Percentiles rank a stretch among this genome's conserved stretches.
Conservation (phyloP, 441 rosid species). For the Pelargonium australe region DNA sequence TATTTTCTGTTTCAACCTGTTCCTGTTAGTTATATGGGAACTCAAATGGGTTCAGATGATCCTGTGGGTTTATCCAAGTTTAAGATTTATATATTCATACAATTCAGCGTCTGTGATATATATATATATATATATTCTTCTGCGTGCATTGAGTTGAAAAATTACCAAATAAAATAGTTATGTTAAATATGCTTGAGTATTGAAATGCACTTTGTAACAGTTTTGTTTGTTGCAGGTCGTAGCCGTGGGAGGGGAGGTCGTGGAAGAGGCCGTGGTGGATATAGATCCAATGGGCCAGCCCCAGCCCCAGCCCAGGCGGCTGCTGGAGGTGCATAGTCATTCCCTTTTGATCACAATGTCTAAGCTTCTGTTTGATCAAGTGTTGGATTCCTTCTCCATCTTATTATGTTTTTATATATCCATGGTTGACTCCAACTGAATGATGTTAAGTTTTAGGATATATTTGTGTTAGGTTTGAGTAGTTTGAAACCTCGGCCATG, state of each 20-base stretch:
- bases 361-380: background rate
- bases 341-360: too few relatives aligned
- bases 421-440: too few relatives aligned
- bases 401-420: background rate
- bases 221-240: background rate
- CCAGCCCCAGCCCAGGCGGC: background rate
- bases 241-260: slow-evolving; percentile 3
- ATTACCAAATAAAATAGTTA: background rate
- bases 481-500: background rate
- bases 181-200: background rate
- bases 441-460: too few relatives aligned
- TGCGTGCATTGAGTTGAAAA: background rate
- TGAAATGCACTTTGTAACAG: background rate
- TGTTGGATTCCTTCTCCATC: background rate
- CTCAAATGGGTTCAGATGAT: too few relatives aligned
- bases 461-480: background rate
- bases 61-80: too few relatives aligned
- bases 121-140: too few relatives aligned
- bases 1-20: too few relatives aligned
- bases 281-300: background rate
- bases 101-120: too few relatives aligned
- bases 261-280: slow-evolving; percentile 1
- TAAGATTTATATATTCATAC: too few relatives aligned
- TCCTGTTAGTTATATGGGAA: too few relatives aligned
- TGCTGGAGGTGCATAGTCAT: background rate